Evolutionary conservation across 2,329 filamentous ascomycete genomes (phyloP), one percentile per base, ranked within the genome.

Genomic region (Verticillium dahliae): DNA sequence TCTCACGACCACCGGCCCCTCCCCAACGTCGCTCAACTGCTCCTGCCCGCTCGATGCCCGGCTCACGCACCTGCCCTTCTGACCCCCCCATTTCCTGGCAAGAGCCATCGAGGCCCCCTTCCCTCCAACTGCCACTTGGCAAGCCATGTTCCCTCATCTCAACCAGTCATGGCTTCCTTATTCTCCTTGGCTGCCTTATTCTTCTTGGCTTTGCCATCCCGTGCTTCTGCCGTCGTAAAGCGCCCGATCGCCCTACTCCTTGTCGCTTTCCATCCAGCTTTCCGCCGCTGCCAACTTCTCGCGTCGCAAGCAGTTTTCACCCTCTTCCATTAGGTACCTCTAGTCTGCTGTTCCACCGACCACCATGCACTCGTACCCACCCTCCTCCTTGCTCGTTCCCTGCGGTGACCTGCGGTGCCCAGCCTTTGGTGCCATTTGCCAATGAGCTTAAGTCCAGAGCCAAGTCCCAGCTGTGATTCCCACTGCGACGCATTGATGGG

Each of bases 391-490:
- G 15, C 15, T 2, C 18, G 7, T 14, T 57, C 37, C 18, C 31
- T 27, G 31, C 56, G 37, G 13, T 56, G 27, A 33, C 45, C 45
- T 31, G 45, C 45, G n/a, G 7, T 18, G 45, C 45, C 45, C 18
- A 52, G 45, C 45, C 27, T 10, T 52, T 52, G 45, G 45, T 52
- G 45, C n/a, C 45, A 52, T 52, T 50, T 50, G 38, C 38, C 39
- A 58, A 37, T 50, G 45, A 50, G 57, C 57, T 58, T 58, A 33
- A 50, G 57, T 41, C n/a, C 38, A 50, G 45, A 58, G 57, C 57
- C 57, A 58, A 58, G 57, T 58, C 57, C 22, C 10, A 41, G 38
- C 57, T 58, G 45, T 10, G 45, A 52, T 52, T 4, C 10, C 45
- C 45, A 58, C 38, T 58, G 39, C 57, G 3, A 58, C 39, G 57